Evolutionary conservation across 2,329 filamentous ascomycete species (phyloP).

Genomic region (Penicillium sp.): DNA sequence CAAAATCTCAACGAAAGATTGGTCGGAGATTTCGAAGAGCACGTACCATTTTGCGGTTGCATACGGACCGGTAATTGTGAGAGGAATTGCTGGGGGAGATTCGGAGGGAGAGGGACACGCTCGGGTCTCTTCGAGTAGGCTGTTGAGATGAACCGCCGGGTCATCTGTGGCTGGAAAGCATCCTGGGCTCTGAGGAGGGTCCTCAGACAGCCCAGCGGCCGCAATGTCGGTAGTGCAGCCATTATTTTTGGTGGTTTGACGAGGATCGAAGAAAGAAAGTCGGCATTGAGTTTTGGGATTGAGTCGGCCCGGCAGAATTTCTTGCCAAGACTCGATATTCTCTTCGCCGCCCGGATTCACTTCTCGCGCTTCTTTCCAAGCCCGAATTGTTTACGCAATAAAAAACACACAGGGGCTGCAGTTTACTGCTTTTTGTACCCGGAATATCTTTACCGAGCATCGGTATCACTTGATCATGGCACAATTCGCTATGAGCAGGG

Average conservation of each 20-base stretch:
- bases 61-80: constrained; percentile 44
- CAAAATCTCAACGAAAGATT: not conserved
- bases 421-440: not conserved
- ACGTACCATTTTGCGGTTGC: constrained; percentile 40
- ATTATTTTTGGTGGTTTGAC: constrained; percentile 52
- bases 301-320: constrained; percentile 39
- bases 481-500: constrained; percentile 37
- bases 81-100: constrained; percentile 43
- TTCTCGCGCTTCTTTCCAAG: constrained; percentile 8
- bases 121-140: constrained; percentile 46
- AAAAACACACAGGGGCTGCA: not conserved
- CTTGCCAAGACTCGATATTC: constrained; percentile 32
- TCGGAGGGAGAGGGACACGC: constrained; percentile 40
- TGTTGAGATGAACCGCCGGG: constrained; percentile 53
- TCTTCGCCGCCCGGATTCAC: constrained; percentile 26
- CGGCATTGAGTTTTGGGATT: constrained; percentile 29
- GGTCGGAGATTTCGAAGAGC: not conserved
- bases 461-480: constrained; percentile 33
- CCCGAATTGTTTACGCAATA: not conserved
- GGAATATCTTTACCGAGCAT: not conserved
- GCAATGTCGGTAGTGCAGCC: constrained; percentile 58
- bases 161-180: constrained; percentile 52
- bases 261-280: constrained; percentile 17
- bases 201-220: constrained; percentile 72
- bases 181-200: constrained; percentile 56